Evolutionary conservation across 106 monocot genomes (phyloP), one percentile per base, ranked within the genome.

Genomic region (Dendrobium chrysotoxum): DNA sequence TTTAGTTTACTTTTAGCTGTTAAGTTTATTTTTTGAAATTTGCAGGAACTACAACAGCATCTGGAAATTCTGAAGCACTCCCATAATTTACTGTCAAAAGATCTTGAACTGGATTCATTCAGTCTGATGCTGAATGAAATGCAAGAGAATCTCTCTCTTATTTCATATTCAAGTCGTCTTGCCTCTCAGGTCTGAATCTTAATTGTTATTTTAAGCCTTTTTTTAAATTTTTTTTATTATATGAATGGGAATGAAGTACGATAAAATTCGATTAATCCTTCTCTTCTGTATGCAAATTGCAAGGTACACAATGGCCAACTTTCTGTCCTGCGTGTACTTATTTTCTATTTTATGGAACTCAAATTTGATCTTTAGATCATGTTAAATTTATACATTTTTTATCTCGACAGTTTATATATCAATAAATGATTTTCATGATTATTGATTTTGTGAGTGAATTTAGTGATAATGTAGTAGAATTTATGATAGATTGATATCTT

Each of bases 61-160:
- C 83, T 99, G 82, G 90, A 91, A 80, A 44, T 99, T 67, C 85
- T 99, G 84, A 84, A 95, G 81, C 87, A 87, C 40, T 88, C 90
- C 2, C 93, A 99, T 87, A 79, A 88, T n/a, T 84, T 91, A n/a
- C 87, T 99, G 76, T 91, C 86, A 40, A 65, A 82, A 79, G 81
- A 87, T 87, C 92, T 99, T 79, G 87, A 86, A 76, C 83, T 99
- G 54, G 98, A 99, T 83, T 90, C 95, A 40, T 99, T 93, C 78
- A 72, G 67, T 76, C 77, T 99, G 23, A 93, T 99, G 87, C 78
- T 95, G 39, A 91, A 91, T 86, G 98, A 99, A 86, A 95, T 99
- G 89, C 91, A 99, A 82, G 98, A 99, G 82, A 99, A 91, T 65
- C 91, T 95, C 77, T 99, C 98, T 11, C 91, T 99, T 81, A 88